Conservation (phyloP, 257 asterid genomes). For the Leptodermis oblonga region DNA sequence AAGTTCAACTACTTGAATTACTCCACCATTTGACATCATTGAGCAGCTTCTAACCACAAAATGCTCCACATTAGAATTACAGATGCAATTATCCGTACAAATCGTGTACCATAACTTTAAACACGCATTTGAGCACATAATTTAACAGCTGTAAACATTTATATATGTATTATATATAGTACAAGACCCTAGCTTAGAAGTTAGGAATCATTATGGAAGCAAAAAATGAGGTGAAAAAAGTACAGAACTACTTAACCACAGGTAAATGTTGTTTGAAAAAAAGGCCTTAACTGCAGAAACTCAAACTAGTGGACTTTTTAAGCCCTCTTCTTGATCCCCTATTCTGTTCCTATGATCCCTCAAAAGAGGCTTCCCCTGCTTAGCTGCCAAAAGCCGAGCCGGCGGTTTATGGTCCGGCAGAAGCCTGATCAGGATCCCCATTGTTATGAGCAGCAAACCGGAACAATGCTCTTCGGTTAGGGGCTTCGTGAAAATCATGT, state of each 20-base stretch:
- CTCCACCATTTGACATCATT: too few relatives aligned
- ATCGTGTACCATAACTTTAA: too few relatives aligned
- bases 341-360: slow-evolving; percentile 26
- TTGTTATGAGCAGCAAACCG: slow-evolving; percentile 57
- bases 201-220: too few relatives aligned
- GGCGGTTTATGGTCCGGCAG: slow-evolving; percentile 55
- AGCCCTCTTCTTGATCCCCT: slow-evolving; percentile 44
- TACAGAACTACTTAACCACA: background rate
- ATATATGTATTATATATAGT: too few relatives aligned
- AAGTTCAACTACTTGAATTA: too few relatives aligned
- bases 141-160: too few relatives aligned
- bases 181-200: background rate
- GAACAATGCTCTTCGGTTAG: slow-evolving; percentile 75
- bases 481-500: slow-evolving; percentile 71
- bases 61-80: too few relatives aligned
- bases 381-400: slow-evolving; percentile 14
- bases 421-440: slow-evolving; percentile 68
- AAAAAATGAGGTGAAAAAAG: background rate
- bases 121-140: too few relatives aligned
- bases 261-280: too few relatives aligned
- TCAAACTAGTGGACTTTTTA: slow-evolving; percentile 51
- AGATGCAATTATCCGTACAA: too few relatives aligned
- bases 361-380: slow-evolving; percentile 16
- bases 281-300: too few relatives aligned
- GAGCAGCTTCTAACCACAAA: too few relatives aligned